Base-by-base conservation (phyloP, 208 protist species). In the Wallacemonas sp. region DNA sequence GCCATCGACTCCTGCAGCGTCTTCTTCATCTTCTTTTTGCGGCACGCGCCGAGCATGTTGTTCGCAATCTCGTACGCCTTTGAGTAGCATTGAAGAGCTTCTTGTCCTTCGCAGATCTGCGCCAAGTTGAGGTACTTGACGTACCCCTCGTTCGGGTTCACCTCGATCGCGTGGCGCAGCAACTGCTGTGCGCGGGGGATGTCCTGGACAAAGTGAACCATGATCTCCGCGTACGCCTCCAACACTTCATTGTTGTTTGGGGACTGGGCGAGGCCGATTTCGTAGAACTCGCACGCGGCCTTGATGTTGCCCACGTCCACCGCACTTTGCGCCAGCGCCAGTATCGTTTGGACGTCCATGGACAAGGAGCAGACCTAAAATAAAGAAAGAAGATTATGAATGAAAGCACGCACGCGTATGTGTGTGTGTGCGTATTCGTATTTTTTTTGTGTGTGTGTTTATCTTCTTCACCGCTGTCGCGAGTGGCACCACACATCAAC, bases 61-160 rank as follows among this genome's bases (percentile, higher is more conserved):
- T 77, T 70, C 21, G 88, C 80, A 29, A 96, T 80, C 26, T 91
- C 63, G 63, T 87, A 78, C 23, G 89, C 90, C 61, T 86, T 86
- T 29, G 80, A 71, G 81, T 96, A 97, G 66, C 74, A 91, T 61
- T 83, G 72, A 27, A 97, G 70, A 2, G 85, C 84, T 73, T 96
- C 90, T 2, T 79, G 47, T 0, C 81, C 82, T 26, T 92, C 85
- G 61, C 73, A 85, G 8, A 97, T 77, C 70, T 97, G 93, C 11
- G 89, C 93, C 34, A 97, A 67, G 48, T 94, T 95, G 24, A 97
- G 72, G 75, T 97, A 97, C 81, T 96, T 96, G 26, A 94, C 88
- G 65, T 87, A 85, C 41, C 90, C 91, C 29, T 80, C 72, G 56
- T 94, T 46, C 8, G 90, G 90, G 54, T 85, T 87, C 12, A 95